Percentiles rank a stretch among this genome's conserved stretches.
phyloP scores from a whole-genome alignment of 1,284 basidiomycete species.

The Leccinum subspadiceum region DNA sequence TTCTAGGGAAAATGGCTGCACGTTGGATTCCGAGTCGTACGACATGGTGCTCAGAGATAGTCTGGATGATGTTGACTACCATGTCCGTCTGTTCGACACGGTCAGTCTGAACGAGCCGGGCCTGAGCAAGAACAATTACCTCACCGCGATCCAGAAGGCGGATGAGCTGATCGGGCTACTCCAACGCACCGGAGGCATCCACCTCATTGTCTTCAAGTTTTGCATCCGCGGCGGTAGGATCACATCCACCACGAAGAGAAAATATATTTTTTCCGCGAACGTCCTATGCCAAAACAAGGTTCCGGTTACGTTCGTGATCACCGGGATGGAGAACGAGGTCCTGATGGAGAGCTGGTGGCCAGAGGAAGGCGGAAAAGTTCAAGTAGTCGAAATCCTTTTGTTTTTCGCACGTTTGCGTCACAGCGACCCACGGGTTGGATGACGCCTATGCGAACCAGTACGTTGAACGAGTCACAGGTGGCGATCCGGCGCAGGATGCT shows the following conservation, averaged over 20 bases:
- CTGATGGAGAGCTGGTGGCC: slow-evolving; percentile 28
- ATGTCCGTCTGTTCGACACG: slow-evolving; percentile 24
- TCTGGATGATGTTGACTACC: slow-evolving; percentile 2
- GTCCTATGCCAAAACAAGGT: slow-evolving; percentile 27
- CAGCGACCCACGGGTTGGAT: slow-evolving; percentile 16
- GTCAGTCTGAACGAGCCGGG: slow-evolving; percentile 23
- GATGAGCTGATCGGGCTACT: slow-evolving; percentile 27
- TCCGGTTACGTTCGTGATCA: slow-evolving; percentile 27
- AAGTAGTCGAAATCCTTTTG: slow-evolving; percentile 12
- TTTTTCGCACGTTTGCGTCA: slow-evolving; percentile 24
- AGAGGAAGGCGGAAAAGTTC: slow-evolving; percentile 12
- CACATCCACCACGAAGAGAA: slow-evolving; percentile 18
- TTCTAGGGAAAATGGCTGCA: slow-evolving; percentile 14
- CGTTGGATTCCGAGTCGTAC: slow-evolving; percentile 16
- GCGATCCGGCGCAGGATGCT: slow-evolving; percentile 19
- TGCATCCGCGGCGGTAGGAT: slow-evolving; percentile 30
- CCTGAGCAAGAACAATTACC: slow-evolving; percentile 17
- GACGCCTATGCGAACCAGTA: slow-evolving; percentile 16
- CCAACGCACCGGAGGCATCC: slow-evolving; percentile 23
- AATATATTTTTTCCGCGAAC: slow-evolving; percentile 27
- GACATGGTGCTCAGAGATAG: slow-evolving; percentile 18
- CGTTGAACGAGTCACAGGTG: slow-evolving; percentile 10
- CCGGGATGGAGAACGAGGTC: slow-evolving; percentile 26
- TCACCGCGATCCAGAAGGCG: slow-evolving; percentile 22
- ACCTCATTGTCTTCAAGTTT: slow-evolving; percentile 21